Percentiles rank a stretch among this genome's conserved stretches.
These are phyloP conservation scores for Solanum lycopersicoides DNA, from an alignment of 257 asterid species.

Conservation along the genomic window DNA sequence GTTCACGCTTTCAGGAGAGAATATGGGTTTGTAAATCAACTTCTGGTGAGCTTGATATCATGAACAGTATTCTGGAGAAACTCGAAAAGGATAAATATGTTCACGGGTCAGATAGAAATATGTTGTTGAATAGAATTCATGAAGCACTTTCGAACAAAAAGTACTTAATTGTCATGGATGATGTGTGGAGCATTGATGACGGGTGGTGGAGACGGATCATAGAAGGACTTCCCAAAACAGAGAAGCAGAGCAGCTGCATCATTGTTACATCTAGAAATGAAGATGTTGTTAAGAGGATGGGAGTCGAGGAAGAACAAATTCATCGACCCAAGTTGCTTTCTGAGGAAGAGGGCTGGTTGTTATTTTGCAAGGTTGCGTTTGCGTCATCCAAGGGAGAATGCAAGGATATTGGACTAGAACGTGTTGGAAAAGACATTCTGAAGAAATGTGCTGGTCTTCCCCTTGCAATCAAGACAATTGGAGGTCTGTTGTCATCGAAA, in stretches of 20 bases:
- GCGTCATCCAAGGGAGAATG: not conserved
- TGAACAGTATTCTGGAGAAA: constrained; percentile 7
- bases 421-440: constrained; percentile 1
- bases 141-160: not conserved
- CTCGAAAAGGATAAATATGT: not conserved
- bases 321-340: constrained; percentile 4
- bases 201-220: constrained; percentile 10
- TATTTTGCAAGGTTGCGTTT: constrained; percentile 8
- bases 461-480: constrained; percentile 13
- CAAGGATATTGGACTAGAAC: not conserved
- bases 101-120: not conserved
- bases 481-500: not conserved
- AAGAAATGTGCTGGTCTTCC: constrained; percentile 16
- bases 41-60: constrained; percentile 1
- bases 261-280: constrained; percentile 14
- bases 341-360: constrained; percentile 2
- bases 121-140: not conserved
- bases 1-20: not conserved
- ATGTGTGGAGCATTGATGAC: constrained; percentile 11
- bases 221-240: not conserved
- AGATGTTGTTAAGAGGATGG: constrained; percentile 1
- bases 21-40: constrained; percentile 13
- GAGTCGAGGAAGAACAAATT: not conserved
- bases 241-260: not conserved
- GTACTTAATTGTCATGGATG: constrained; percentile 13